Evolutionary conservation across 257 asterid species (phyloP).

Genomic region (Marsdenia floribunda): DNA sequence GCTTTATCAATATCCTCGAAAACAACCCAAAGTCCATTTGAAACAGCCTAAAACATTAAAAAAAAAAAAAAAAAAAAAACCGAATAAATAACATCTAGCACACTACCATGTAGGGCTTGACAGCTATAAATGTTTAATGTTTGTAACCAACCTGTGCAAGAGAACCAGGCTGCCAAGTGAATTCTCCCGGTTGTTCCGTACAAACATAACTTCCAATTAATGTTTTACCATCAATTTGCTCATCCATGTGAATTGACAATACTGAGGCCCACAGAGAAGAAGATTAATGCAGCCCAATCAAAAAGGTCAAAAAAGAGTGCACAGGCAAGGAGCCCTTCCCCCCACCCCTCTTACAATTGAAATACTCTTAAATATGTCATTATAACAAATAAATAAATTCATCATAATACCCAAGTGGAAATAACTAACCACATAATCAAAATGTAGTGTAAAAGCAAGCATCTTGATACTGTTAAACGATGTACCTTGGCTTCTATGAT

Average conservation of each 20-base stretch:
- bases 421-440: not conserved
- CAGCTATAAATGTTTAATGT: constrained; percentile 7
- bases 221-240: constrained; percentile 92
- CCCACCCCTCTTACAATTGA: not conserved
- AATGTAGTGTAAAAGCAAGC: not conserved
- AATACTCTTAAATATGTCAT: not conserved
- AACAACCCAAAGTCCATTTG: constrained; percentile 84
- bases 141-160: constrained; percentile 72
- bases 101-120: constrained; percentile 20
- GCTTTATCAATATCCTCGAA: constrained; percentile 94
- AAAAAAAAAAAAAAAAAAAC: too few relatives aligned
- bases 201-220: constrained; percentile 87
- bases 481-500: constrained; percentile 60
- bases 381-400: not conserved
- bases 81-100: constrained; percentile 5
- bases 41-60: constrained; percentile 62
- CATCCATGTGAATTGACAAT: constrained; percentile 89
- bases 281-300: not conserved
- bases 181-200: constrained; percentile 92
- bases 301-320: not conserved
- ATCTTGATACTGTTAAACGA: not conserved
- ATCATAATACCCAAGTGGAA: not conserved
- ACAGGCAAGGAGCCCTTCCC: not conserved
- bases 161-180: constrained; percentile 98
- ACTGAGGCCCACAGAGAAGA: constrained; percentile 27